Evolutionary conservation across 1,139 yeast species (phyloP), one percentile per base, ranked within the genome.

Genomic region (Kodamaea plutei): DNA sequence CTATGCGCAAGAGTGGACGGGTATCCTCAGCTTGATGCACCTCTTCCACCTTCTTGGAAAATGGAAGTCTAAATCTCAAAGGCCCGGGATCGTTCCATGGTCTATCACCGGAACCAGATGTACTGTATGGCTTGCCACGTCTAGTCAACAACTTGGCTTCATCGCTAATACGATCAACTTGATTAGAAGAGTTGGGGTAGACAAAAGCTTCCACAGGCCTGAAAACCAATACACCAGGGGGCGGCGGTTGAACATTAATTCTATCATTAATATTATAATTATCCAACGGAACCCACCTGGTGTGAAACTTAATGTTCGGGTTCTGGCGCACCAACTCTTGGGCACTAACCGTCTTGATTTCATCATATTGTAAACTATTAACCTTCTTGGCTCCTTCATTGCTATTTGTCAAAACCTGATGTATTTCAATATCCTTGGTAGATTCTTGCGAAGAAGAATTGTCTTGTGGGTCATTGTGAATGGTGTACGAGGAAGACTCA

Each of bases 31-130:
- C 56, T 16, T 47, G 47, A n/a, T 32, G 38, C 10, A 36, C 47
- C 11, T 28, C 28, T 20, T 15, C 26, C 26, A 18, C 38, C 28
- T 52, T 48, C 37, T 55, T 52, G 28, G 47, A 32, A 42, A 59
- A 61, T 20, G 68, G 66, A 23, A 56, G 43, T 24, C 48, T 64
- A 65, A 62, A 64, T 38, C 40, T 52, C 44, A 71, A 62, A 29
- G 83, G 84, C 41, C 95, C 94, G 15, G 88, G 89, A 48, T 87
- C 93, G 52, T 88, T 88, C 95, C 96, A 89, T 13, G 95, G 89
- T 42, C 91, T 73, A 31, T 83, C 84, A 16, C 87, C 84, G 24
- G 76, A 69, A 30, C 66, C 63, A 12, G 62, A 52, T 29, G 53
- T 59, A 25, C 56, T 54, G 31, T 62, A 56, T 15, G 73, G 61